Evolutionary conservation across 1,139 yeast genomes (phyloP).

Genomic region (Blastobotrys apis): DNA sequence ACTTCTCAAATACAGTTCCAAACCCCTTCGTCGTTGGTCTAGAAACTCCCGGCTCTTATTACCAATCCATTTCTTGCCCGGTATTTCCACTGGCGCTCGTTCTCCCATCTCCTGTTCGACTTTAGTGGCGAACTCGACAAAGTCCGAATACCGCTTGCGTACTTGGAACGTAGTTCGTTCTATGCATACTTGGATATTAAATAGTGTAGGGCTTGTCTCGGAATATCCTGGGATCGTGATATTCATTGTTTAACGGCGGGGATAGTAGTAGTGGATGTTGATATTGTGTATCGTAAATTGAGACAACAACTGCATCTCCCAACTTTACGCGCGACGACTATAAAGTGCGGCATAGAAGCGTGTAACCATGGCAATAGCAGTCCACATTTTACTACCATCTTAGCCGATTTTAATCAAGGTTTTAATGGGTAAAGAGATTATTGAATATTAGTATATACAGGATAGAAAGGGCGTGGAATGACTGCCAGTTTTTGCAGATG

Average conservation of each 20-base stretch:
- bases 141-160: conserved; percentile 50
- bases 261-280: background rate
- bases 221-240: conserved; percentile 29
- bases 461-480: too few species aligned
- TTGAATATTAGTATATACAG: too few species aligned
- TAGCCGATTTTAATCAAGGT: too few species aligned
- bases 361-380: too few species aligned
- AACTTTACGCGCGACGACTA: too few species aligned
- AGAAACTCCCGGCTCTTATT: conserved; percentile 27
- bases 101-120: conserved; percentile 44
- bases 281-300: conserved; percentile 3
- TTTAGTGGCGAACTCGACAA: conserved; percentile 43
- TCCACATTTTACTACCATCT: too few species aligned
- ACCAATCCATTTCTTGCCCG: conserved; percentile 39
- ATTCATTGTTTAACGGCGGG: conserved; percentile 9
- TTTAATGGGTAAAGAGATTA: too few species aligned
- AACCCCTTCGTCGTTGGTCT: conserved; percentile 33
- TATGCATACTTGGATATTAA: conserved; percentile 36
- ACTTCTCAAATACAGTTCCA: conserved; percentile 34
- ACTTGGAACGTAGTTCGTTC: conserved; percentile 32
- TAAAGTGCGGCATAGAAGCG: too few species aligned
- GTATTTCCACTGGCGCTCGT: conserved; percentile 47
- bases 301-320: too few species aligned
- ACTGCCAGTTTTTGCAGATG: too few species aligned
- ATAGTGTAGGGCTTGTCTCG: conserved; percentile 37